Evolutionary conservation across 2,329 filamentous ascomycete genomes (phyloP), one percentile per base, ranked within the genome.

Genomic region (Trichoderma brevicompactum): DNA sequence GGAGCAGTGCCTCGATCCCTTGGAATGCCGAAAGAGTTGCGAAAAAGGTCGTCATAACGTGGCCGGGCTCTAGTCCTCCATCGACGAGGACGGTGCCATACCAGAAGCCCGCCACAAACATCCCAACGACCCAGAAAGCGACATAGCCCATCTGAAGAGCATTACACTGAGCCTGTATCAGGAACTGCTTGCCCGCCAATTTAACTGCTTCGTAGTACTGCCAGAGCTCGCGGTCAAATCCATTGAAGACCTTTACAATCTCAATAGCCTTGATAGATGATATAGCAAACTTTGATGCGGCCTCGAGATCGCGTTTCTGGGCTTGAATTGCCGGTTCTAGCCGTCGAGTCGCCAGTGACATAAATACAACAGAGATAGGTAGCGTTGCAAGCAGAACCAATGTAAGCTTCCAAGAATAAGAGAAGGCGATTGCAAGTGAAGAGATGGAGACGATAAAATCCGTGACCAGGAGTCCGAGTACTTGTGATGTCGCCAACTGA

Each of bases 101-200:
- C 87, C 92, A 97, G 72, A 98, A 97, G 0, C 93, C 94, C 65
- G 93, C 85, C 0, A 96, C 89, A 69, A 98, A 97, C 74, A 97
- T 88, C 1, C 82, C 83, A 3, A 92, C 84, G 36, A 90, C 88
- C 79, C 93, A 88, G 69, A 96, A 86, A 53, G 89, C 88, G 59
- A 92, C 83, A 54, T 90, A 85, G 0, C 88, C 89, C 72, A 91
- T 87, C 72, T 97, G 93, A 3, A 88, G 74, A 0, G 91, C 87
- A 69, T 88, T 91, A 15, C 87, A 83, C 52, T 85, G 82, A 0
- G 90, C 90, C 73, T 94, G 91, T 15, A 84, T 79, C 10, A 87
- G 78, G 69, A 92, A 96, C 60, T 85, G 83, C 1, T 75, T 76
- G 23, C 87, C 87, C 1, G 92, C 89, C 7, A 79, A 76, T 50